phyloP scores from a whole-genome alignment of 2,329 filamentous ascomycete species.

The Colletotrichum kahawae region DNA sequence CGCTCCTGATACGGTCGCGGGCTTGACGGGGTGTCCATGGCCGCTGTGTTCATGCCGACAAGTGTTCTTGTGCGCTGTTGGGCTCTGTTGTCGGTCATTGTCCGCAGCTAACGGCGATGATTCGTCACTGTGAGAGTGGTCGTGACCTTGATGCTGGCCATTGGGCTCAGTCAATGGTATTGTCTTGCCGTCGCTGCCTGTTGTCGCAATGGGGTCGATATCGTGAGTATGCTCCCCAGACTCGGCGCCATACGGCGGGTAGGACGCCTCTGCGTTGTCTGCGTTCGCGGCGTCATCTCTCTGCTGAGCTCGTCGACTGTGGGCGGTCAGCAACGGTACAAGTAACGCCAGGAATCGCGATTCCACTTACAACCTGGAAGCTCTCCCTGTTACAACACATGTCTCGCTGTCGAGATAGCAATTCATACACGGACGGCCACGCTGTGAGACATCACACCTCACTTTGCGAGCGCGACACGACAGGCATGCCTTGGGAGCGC shows the following conservation, averaged over 20 bases:
- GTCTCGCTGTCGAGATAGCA: conserved; percentile 55
- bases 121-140: neutral
- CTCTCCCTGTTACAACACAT: conserved; percentile 44
- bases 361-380: conserved; percentile 41
- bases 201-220: conserved; percentile 32
- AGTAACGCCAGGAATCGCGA: neutral
- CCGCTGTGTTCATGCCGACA: neutral
- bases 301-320: conserved; percentile 32
- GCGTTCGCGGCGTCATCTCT: conserved; percentile 29
- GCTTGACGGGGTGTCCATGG: neutral
- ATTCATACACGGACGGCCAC: conserved; percentile 56
- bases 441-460: conserved; percentile 54
- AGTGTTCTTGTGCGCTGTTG: neutral
- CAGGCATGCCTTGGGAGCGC: conserved; percentile 55
- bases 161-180: neutral
- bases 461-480: conserved; percentile 58
- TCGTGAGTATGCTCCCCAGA: conserved; percentile 28
- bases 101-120: neutral
- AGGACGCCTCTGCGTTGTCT: conserved; percentile 31
- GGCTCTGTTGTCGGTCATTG: neutral
- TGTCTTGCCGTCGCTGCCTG: conserved; percentile 29
- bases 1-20: conserved; percentile 1
- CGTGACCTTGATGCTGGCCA: neutral
- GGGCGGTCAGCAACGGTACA: neutral
- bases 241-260: conserved; percentile 32